Conservation (phyloP, 225 moss, liverwort and hornwort species). For the Takakia lepidozioides region DNA sequence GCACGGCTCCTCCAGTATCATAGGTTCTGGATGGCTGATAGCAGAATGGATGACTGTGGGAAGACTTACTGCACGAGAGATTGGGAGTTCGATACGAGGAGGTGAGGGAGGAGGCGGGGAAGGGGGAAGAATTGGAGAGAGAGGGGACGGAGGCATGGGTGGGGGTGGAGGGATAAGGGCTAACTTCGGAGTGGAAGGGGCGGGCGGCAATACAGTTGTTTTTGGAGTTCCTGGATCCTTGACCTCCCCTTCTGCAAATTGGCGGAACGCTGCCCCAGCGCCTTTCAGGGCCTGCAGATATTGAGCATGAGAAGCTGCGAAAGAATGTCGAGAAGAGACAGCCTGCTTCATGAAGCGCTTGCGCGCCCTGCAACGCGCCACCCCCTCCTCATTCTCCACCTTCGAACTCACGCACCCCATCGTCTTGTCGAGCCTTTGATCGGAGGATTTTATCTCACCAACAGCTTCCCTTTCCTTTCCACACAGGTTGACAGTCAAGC, state of each 20-base stretch:
- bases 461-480: not conserved
- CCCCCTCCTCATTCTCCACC: slow-evolving; percentile 71
- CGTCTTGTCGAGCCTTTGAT: not conserved
- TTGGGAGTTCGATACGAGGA: slow-evolving; percentile 18
- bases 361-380: slow-evolving; percentile 70
- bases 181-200: slow-evolving; percentile 20
- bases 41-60: too few relatives aligned
- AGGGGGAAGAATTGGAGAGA: slow-evolving; percentile 24
- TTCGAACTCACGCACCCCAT: slow-evolving; percentile 85
- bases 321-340: slow-evolving; percentile 51
- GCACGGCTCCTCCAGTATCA: too few relatives aligned
- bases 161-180: slow-evolving; percentile 27
- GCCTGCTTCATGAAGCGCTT: slow-evolving; percentile 67
- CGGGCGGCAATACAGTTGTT: too few relatives aligned
- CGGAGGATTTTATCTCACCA: not conserved
- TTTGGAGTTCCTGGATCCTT: slow-evolving; percentile 35
- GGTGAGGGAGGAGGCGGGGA: slow-evolving; percentile 38
- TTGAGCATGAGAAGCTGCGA: slow-evolving; percentile 60
- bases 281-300: slow-evolving; percentile 47
- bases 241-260: slow-evolving; percentile 61
- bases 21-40: too few relatives aligned
- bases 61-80: slow-evolving; percentile 14
- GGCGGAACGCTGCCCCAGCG: slow-evolving; percentile 65
- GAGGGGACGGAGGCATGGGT: slow-evolving; percentile 28
- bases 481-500: too few relatives aligned